Percentiles rank a stretch among this genome's conserved stretches.
Evolutionary conservation across 345 rosid genomes (phyloP).

Genomic region (Excoecaria agallocha): DNA sequence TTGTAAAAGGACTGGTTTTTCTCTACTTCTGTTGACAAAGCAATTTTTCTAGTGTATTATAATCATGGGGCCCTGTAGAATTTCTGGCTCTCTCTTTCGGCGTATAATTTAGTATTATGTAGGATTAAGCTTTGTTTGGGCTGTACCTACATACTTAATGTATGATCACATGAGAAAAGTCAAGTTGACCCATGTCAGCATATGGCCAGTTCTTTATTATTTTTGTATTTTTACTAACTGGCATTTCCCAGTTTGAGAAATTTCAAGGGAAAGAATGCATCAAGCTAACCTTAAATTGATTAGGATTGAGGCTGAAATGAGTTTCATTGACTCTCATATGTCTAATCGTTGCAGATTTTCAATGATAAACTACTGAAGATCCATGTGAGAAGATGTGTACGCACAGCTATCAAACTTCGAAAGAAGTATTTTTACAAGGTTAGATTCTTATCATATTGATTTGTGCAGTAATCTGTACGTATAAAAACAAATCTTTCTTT

Average conservation of each 20-base stretch:
- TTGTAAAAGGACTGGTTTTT: neutral
- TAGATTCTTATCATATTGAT: slow-evolving; percentile 14
- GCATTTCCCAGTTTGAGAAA: neutral
- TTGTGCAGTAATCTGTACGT: neutral
- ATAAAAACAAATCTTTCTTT: neutral
- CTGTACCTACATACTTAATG: neutral
- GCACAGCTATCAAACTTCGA: slow-evolving; percentile 73
- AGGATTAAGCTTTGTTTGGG: neutral
- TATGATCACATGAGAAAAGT: neutral
- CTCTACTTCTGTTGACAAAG: neutral
- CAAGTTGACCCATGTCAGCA: neutral
- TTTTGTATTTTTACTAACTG: neutral
- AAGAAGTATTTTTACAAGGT: slow-evolving; percentile 86
- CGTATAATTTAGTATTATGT: neutral
- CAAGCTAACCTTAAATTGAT: neutral
- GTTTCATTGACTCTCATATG: neutral
- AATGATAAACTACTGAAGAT: slow-evolving; percentile 78
- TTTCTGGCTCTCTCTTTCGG: neutral
- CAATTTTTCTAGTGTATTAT: neutral
- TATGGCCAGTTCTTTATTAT: neutral
- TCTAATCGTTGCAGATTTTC: slow-evolving; percentile 58
- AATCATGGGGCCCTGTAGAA: neutral
- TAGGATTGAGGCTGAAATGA: neutral
- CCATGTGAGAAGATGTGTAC: slow-evolving; percentile 62
- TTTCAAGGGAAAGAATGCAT: neutral